Evolutionary conservation across 176 grass and related monocot species (phyloP).

Genomic region (Carex parvula): DNA sequence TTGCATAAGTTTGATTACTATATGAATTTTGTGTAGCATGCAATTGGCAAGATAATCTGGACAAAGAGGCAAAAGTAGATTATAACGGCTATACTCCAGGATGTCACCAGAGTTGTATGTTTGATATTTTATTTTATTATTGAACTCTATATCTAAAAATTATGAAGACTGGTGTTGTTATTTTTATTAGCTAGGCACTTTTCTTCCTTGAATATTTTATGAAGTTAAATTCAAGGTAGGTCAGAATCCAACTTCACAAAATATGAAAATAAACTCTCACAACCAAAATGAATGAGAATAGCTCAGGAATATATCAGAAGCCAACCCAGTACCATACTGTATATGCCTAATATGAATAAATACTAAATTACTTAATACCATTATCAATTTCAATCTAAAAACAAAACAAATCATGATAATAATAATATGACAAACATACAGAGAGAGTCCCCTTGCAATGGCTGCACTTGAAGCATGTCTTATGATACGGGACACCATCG

Average conservation of each 20-base stretch:
- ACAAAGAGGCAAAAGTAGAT: background rate
- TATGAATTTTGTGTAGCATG: background rate
- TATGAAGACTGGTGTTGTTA: background rate
- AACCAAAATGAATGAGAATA: background rate
- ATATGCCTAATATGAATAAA: background rate
- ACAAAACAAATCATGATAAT: background rate
- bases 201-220: background rate
- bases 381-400: background rate
- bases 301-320: background rate
- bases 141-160: background rate
- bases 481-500: conserved; percentile 69
- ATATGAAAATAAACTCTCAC: background rate
- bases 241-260: background rate
- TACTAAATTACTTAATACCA: background rate
- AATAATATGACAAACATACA: conserved; percentile 28
- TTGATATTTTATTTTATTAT: background rate
- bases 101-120: too few species aligned
- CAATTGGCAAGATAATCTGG: background rate
- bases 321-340: background rate
- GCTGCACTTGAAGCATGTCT: conserved; percentile 94
- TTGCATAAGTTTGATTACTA: background rate
- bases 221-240: background rate
- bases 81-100: too few species aligned
- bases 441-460: conserved; percentile 93
- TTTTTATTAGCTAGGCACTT: background rate